Evolutionary conservation across 176 grass and related monocot species (phyloP), one percentile per base, ranked within the genome.

Genomic region (Alopecurus myosuroides): DNA sequence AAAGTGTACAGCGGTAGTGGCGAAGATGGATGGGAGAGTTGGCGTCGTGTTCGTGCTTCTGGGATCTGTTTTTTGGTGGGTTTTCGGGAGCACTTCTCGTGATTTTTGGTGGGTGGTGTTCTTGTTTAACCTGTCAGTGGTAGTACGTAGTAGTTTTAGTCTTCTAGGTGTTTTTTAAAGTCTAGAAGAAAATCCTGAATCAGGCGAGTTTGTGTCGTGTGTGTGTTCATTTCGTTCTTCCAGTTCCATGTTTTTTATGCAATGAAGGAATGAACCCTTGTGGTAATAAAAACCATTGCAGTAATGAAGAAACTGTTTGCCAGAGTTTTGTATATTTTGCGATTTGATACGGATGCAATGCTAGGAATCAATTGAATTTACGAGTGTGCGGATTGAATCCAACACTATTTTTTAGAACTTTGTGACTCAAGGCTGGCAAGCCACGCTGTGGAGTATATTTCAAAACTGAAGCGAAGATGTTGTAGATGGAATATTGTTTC

Each of bases 121-220:
- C 4, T 18, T 63, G 22, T 70, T 74, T 72, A 72, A 44, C 23
- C 13, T 42, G 23, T 29, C n/a, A 17, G 6, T 72, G 15, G 39
- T 23, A 9, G 9, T 41, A 61, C n/a, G n/a, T n/a, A n/a, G n/a
- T n/a, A n/a, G 25, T 63, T 67, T 41, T 82, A 56, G 71, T 40
- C 86, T 88, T 91, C 82, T 82, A 88, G 90, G 73, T 91, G 82
- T 18, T 23, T 88, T 88, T 85, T 88, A 6, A 78, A 88, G 84
- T 85, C 86, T 85, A 88, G 90, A 88, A 85, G 90, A 37, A 33
- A 34, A 49, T 37, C 10, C 55, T 20, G 6, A 19, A 68, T 35
- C 19, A 68, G 62, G 45, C 4, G 64, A 35, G 63, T 19, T 37
- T 8, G 23, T 55, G 33, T 68, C 7, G 9, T 40, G 20, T 4